Evolutionary conservation across 2,329 filamentous ascomycete species (phyloP).

Genomic region (Helotiales sp.): DNA sequence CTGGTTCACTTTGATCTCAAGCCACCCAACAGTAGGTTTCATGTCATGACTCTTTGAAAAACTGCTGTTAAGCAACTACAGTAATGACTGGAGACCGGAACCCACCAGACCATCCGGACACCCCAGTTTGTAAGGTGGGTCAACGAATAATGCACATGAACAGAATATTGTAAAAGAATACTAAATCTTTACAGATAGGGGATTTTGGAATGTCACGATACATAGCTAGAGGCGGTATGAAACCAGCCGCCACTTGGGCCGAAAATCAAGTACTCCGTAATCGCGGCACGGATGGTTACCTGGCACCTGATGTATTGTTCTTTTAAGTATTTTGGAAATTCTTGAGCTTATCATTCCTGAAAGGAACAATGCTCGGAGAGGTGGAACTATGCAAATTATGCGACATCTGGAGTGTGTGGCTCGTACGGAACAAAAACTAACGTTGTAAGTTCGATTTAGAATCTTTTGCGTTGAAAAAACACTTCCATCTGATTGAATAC

Average conservation of each 20-base stretch:
- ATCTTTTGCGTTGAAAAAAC: too few relatives aligned
- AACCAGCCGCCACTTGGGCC: not conserved
- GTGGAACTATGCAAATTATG: not conserved
- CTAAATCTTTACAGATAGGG: not conserved
- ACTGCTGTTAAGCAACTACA: not conserved
- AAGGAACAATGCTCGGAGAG: not conserved
- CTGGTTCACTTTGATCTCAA: conserved; percentile 18
- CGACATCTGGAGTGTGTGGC: not conserved
- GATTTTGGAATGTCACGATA: not conserved
- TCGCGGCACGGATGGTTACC: not conserved
- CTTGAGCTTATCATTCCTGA: not conserved
- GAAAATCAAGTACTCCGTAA: not conserved
- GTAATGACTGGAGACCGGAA: not conserved
- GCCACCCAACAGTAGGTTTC: not conserved
- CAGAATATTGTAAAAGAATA: not conserved
- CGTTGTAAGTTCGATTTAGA: not conserved
- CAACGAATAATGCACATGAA: too few relatives aligned
- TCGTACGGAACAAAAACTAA: not conserved
- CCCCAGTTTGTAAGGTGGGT: not conserved
- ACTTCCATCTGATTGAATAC: too few relatives aligned
- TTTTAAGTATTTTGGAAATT: not conserved
- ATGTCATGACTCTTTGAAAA: not conserved
- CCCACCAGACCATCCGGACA: not conserved
- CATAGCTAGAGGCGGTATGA: not conserved
- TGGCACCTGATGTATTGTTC: too few relatives aligned